These are phyloP conservation scores for Smallanthus sonchifolius DNA, from an alignment of 129 eudicot genomes.

Conservation along the genomic window DNA sequence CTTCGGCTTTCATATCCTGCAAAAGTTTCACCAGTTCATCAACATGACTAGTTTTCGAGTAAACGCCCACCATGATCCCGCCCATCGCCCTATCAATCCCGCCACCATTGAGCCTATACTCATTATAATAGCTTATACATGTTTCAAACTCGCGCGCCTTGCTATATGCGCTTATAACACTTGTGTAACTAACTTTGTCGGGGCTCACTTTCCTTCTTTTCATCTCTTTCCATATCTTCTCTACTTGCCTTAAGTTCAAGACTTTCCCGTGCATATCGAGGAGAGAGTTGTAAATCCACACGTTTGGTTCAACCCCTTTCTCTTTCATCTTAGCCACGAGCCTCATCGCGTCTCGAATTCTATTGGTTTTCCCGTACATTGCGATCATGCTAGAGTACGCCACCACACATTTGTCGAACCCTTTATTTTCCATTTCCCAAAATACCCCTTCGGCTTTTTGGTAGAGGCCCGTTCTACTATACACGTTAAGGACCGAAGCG, in stretches of 20 bases:
- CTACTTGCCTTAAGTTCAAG: constrained; percentile 56
- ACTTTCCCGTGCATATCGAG: constrained; percentile 79
- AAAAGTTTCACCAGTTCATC: constrained; percentile 76
- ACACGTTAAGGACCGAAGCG: constrained; percentile 64
- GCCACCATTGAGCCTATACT: constrained; percentile 66
- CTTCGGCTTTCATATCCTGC: constrained; percentile 77
- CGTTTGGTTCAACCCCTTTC: constrained; percentile 77
- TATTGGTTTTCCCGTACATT: constrained; percentile 75
- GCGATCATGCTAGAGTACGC: constrained; percentile 86
- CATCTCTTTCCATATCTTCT: constrained; percentile 97
- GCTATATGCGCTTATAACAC: constrained; percentile 68
- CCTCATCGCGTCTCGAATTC: constrained; percentile 62
- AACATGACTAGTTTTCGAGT: constrained; percentile 57
- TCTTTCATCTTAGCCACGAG: constrained; percentile 90
- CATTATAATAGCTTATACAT: constrained; percentile 48
- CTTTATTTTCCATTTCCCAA: constrained; percentile 59
- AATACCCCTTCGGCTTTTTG: constrained; percentile 66
- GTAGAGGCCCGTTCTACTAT: constrained; percentile 52
- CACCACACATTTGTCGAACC: constrained; percentile 73
- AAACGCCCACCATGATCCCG: constrained; percentile 88
- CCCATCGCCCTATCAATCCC: constrained; percentile 73
- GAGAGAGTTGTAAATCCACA: constrained; percentile 80
- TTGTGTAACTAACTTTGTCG: constrained; percentile 77
- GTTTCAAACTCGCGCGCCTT: constrained; percentile 61
- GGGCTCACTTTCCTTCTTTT: constrained; percentile 66